phyloP scores from a whole-genome alignment of 305 asterid species.

The Solanum chacoense region DNA sequence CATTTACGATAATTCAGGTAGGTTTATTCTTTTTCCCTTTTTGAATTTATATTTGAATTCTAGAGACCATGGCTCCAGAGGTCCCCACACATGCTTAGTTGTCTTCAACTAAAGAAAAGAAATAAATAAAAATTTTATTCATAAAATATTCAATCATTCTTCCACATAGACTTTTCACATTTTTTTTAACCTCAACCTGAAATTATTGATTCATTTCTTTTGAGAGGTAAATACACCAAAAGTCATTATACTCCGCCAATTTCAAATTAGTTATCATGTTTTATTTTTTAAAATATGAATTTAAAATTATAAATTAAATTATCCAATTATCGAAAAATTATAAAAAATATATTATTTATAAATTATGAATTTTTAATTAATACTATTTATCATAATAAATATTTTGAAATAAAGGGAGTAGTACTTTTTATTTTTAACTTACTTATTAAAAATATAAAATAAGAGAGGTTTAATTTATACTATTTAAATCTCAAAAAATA shows the following conservation, averaged over 20 bases:
- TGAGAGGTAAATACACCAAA: neutral
- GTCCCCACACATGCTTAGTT: neutral
- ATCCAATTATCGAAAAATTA: too few species aligned
- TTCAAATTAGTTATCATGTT: too few species aligned
- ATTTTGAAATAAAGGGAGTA: neutral
- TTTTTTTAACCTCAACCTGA: neutral
- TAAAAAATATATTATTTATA: too few species aligned
- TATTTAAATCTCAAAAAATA: too few species aligned
- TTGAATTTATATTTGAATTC: neutral
- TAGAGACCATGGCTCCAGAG: neutral
- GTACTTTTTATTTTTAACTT: neutral
- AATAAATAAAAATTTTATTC: neutral
- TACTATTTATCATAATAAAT: too few species aligned
- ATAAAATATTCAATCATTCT: neutral
- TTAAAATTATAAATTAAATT: too few species aligned
- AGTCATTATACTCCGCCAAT: fast-evolving
- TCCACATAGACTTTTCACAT: neutral
- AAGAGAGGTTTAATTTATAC: neutral
- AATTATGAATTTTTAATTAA: too few species aligned
- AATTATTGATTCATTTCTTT: neutral
- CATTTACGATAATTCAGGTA: too few species aligned
- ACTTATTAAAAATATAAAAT: neutral
- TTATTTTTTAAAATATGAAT: neutral
- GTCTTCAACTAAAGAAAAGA: neutral
- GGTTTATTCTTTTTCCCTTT: too few species aligned